Conservation (phyloP, 164 flowering plant genomes). For the Vitis cinerea region DNA sequence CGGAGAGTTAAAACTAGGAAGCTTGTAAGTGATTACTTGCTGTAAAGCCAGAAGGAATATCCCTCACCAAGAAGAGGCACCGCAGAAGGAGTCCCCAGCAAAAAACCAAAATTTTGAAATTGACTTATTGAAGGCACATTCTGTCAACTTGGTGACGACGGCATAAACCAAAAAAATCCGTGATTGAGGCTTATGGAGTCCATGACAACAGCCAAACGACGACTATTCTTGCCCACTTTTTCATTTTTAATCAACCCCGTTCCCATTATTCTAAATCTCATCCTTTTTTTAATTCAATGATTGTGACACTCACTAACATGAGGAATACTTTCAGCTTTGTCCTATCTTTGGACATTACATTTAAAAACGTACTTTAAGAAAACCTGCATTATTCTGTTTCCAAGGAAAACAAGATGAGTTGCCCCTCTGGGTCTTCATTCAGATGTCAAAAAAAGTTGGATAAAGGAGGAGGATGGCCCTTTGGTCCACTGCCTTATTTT, state of each 20-base stretch:
- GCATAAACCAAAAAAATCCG: slow-evolving; percentile 15
- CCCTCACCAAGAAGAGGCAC: slow-evolving; percentile 24
- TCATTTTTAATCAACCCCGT: background rate
- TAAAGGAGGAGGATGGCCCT: slow-evolving; percentile 8
- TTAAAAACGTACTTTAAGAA: background rate
- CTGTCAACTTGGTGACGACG: slow-evolving; percentile 15
- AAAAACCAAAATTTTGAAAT: slow-evolving; percentile 19
- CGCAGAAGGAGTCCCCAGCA: slow-evolving; percentile 15
- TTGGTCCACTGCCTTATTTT: background rate
- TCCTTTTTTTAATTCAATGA: slow-evolving; percentile 9
- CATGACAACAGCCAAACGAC: slow-evolving; percentile 32
- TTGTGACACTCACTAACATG: slow-evolving; percentile 31
- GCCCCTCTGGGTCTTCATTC: background rate
- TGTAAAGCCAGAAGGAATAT: slow-evolving; percentile 35
- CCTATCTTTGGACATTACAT: background rate
- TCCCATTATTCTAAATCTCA: background rate
- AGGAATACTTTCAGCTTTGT: slow-evolving; percentile 11
- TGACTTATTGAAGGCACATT: background rate
- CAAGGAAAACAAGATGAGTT: slow-evolving; percentile 16
- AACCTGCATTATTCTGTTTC: slow-evolving; percentile 13
- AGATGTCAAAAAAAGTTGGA: slow-evolving; percentile 11
- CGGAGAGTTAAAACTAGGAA: background rate
- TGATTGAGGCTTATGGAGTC: slow-evolving; percentile 6
- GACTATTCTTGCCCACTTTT: slow-evolving; percentile 16
- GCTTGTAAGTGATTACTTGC: background rate